These are phyloP conservation scores for Drosera capensis DNA, from an alignment of 148 eudicot species.

Conservation along the genomic window DNA sequence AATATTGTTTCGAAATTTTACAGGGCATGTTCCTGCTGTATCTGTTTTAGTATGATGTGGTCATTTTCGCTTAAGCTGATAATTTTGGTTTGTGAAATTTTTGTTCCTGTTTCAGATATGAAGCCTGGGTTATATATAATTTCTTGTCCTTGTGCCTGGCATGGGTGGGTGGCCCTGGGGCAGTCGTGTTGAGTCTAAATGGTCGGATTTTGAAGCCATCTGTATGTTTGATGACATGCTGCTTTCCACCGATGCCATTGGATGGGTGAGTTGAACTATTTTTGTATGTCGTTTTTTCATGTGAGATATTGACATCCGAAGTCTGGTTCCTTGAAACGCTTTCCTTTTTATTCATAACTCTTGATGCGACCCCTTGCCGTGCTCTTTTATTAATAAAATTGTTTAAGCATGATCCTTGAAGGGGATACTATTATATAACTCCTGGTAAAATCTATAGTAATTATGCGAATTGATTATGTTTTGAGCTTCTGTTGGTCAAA, in stretches of 20 bases:
- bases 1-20: no score
- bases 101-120: conserved; percentile 52
- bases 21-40: background rate
- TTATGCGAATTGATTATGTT: no score
- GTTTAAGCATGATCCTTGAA: no score
- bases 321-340: no score
- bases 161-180: conserved; percentile 99
- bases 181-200: conserved; percentile 76
- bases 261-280: conserved; percentile 59
- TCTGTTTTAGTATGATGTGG: no score
- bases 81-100: background rate
- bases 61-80: background rate
- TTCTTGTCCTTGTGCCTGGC: conserved; percentile 87
- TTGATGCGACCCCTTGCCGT: no score
- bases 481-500: no score
- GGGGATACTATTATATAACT: no score
- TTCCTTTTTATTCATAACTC: no score
- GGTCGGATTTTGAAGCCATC: conserved; percentile 83
- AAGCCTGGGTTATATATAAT: conserved; percentile 98
- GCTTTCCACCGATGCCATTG: conserved; percentile 75
- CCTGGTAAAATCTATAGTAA: no score
- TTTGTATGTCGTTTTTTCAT: background rate
- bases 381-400: no score
- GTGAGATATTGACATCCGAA: background rate
- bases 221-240: conserved; percentile 84